Conservation (phyloP, 2,329 filamentous ascomycete species). For the Tolypocladium paradoxum region DNA sequence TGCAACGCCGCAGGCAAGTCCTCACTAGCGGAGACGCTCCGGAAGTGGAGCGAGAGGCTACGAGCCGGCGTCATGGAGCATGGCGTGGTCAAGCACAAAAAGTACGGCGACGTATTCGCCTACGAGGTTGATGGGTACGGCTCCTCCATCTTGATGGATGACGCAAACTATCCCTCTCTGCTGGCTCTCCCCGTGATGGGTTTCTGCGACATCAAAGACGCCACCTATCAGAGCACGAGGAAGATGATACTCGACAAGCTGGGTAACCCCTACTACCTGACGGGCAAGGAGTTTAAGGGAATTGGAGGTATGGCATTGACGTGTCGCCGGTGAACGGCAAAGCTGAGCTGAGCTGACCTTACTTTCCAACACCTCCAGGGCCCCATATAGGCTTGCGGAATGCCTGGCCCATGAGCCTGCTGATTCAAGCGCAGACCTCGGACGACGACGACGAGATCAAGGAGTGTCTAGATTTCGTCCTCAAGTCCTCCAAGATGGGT, state of each 20-base stretch:
- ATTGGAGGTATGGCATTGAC: slow-evolving; percentile 61
- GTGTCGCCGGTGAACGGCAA: not conserved
- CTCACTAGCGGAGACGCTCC: slow-evolving; percentile 41
- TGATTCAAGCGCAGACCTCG: slow-evolving; percentile 84
- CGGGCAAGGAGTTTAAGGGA: slow-evolving; percentile 66
- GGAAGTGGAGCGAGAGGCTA: slow-evolving; percentile 51
- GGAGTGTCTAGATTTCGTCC: slow-evolving; percentile 61
- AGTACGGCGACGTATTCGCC: slow-evolving; percentile 70
- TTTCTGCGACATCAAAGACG: slow-evolving; percentile 54
- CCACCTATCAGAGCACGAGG: slow-evolving; percentile 78
- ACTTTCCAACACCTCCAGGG: slow-evolving; percentile 19
- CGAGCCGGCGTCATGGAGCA: slow-evolving; percentile 73
- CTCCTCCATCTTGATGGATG: slow-evolving; percentile 75
- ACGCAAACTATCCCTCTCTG: slow-evolving; percentile 77
- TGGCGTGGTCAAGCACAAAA: slow-evolving; percentile 65
- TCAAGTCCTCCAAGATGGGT: slow-evolving; percentile 64
- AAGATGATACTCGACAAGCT: slow-evolving; percentile 60
- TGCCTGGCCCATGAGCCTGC: slow-evolving; percentile 93
- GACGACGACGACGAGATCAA: slow-evolving; percentile 74
- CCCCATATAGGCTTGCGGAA: slow-evolving; percentile 72
- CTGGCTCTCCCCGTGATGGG: slow-evolving; percentile 70
- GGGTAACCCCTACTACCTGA: slow-evolving; percentile 83
- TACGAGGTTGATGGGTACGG: slow-evolving; percentile 86
- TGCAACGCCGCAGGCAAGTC: slow-evolving; percentile 51
- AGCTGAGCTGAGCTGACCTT: slow-evolving; percentile 5